Percentiles rank a stretch among this genome's conserved stretches.
Evolutionary conservation across 805 yeast species (phyloP).

Genomic region (Metschnikowia henanensis): DNA sequence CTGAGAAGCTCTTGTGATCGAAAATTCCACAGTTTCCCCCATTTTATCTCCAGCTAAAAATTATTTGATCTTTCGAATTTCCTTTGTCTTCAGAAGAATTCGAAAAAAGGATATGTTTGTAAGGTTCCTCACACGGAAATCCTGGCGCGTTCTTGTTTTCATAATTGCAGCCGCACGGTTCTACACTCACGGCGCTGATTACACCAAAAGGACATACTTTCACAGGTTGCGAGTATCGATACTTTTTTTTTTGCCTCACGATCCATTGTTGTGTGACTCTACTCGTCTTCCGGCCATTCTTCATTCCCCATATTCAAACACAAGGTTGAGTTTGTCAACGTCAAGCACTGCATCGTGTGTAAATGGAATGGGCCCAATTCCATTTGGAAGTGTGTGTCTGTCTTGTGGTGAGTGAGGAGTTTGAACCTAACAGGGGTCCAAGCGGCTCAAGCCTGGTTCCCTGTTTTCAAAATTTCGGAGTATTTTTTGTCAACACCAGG

Average conservation of each 20-base stretch:
- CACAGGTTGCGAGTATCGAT: too few relatives aligned
- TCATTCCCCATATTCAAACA: background rate
- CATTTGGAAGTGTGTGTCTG: background rate
- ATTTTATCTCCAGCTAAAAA: too few relatives aligned
- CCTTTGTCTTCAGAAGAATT: too few relatives aligned
- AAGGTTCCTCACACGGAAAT: too few relatives aligned
- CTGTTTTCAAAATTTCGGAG: constrained; percentile 5
- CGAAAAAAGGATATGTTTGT: too few relatives aligned
- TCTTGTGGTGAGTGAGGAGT: constrained; percentile 2
- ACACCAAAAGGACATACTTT: too few relatives aligned
- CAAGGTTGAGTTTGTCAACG: background rate
- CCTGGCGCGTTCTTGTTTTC: too few relatives aligned
- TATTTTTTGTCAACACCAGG: constrained; percentile 12
- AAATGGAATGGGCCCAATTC: background rate
- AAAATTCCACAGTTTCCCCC: constrained; percentile 18
- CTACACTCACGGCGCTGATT: too few relatives aligned
- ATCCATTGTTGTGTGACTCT: too few relatives aligned
- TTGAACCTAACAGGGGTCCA: constrained; percentile 6
- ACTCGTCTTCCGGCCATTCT: too few relatives aligned
- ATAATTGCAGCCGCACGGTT: too few relatives aligned
- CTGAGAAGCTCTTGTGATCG: constrained; percentile 20
- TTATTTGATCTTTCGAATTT: background rate
- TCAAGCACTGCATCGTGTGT: constrained; percentile 5
- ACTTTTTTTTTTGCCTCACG: too few relatives aligned
- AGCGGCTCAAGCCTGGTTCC: constrained; percentile 7